Conservation (phyloP, 306 rosid genomes). For the Casuarina equisetifolia region DNA sequence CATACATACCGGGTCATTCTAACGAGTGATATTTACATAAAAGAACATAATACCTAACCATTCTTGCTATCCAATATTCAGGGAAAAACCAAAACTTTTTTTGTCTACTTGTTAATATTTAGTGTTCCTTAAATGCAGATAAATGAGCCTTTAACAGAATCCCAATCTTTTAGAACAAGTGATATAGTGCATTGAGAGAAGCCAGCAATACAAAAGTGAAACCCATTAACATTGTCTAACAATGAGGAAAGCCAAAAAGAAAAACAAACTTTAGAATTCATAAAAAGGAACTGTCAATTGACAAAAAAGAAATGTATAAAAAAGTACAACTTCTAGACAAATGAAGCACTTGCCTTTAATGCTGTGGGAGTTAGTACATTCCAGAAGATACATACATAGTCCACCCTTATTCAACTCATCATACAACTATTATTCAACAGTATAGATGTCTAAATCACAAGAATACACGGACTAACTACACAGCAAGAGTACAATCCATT, state of each 20-base stretch:
- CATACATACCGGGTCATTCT: background rate
- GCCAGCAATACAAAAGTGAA: background rate
- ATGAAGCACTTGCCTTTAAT: background rate
- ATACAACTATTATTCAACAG: background rate
- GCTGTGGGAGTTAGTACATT: background rate
- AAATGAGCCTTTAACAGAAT: background rate
- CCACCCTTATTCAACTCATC: background rate
- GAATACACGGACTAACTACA: background rate
- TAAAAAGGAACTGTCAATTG: background rate
- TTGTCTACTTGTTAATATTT: background rate
- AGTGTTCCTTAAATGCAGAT: background rate
- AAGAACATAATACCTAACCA: background rate
- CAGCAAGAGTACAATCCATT: background rate
- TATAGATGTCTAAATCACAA: background rate
- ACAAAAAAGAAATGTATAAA: background rate
- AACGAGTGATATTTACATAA: background rate
- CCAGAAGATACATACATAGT: background rate
- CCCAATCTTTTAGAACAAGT: background rate
- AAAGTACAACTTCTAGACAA: background rate
- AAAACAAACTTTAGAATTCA: background rate
- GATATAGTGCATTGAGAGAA: too few species aligned
- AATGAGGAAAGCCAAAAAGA: background rate
- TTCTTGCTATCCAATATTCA: background rate
- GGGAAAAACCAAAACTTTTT: background rate
- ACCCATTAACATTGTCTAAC: background rate